phyloP scores from a whole-genome alignment of 768 basidiomycete genomes.

The Fomitopsis pulvina region DNA sequence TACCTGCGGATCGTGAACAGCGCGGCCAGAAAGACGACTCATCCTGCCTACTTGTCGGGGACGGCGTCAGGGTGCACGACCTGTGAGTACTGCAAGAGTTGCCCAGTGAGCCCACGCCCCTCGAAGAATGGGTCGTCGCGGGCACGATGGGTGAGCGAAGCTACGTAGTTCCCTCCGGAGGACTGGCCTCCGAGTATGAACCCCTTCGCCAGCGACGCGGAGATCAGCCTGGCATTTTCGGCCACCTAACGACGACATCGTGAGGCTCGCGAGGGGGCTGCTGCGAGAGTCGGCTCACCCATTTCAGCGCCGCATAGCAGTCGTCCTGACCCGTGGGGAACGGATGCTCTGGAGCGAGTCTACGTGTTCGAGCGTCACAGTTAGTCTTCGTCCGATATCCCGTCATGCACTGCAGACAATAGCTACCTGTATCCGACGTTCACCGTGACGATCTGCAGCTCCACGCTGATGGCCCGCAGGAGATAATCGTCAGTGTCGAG shows the following conservation, averaged over 20 bases:
- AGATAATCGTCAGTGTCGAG: conserved; percentile 14
- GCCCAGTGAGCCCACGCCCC: conserved; percentile 16
- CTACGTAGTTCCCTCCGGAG: conserved; percentile 19
- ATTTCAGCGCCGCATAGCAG: conserved; percentile 18
- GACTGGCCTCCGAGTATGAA: conserved; percentile 22
- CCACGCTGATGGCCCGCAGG: conserved; percentile 12
- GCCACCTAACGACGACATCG: conserved; percentile 4
- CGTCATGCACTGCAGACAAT: not conserved
- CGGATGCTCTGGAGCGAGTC: conserved; percentile 21
- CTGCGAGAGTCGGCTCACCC: conserved; percentile 5
- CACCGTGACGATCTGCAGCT: conserved; percentile 15
- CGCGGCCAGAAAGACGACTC: conserved; percentile 16
- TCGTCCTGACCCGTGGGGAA: conserved; percentile 19
- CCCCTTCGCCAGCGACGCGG: conserved; percentile 16
- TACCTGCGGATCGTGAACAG: conserved; percentile 17
- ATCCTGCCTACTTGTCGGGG: conserved; percentile 15
- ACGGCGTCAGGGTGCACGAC: conserved; percentile 18
- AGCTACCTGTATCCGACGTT: conserved; percentile 13
- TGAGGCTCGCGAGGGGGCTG: not conserved
- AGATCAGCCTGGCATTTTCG: conserved; percentile 6
- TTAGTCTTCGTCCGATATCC: not conserved
- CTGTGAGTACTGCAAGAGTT: conserved; percentile 16
- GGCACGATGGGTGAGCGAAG: conserved; percentile 17
- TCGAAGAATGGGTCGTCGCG: conserved; percentile 22
- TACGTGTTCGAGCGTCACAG: not conserved